Percentiles rank a stretch among this genome's conserved stretches.
Conservation (phyloP, 345 rosid genomes). For the Laguncularia racemosa region DNA sequence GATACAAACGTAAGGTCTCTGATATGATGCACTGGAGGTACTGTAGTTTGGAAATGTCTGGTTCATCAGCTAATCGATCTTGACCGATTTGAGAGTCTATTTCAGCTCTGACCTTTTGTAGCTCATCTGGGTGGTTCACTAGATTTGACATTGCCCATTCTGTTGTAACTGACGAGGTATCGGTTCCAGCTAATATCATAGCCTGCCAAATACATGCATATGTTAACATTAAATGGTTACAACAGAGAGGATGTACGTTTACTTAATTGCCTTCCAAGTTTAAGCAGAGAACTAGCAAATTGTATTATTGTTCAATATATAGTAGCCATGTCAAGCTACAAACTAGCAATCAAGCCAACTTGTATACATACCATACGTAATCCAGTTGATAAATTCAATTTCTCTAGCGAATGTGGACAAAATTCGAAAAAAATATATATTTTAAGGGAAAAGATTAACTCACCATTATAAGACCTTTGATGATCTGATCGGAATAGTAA, state of each 20-base stretch:
- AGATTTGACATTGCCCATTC: slow-evolving; percentile 46
- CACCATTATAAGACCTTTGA: slow-evolving; percentile 43
- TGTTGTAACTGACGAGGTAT: slow-evolving; percentile 26
- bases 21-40: slow-evolving; percentile 33
- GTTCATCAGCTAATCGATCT: slow-evolving; percentile 23
- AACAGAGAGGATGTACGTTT: background rate
- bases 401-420: too few species aligned
- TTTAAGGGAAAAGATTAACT: background rate
- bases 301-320: too few species aligned
- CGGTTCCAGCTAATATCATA: slow-evolving; percentile 35
- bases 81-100: slow-evolving; percentile 19
- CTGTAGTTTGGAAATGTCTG: slow-evolving; percentile 20
- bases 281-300: too few species aligned
- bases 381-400: too few species aligned
- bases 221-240: too few species aligned
- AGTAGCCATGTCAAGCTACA: too few species aligned
- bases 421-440: background rate
- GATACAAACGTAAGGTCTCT: slow-evolving; percentile 36
- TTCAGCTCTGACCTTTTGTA: slow-evolving; percentile 31
- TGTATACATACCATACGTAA: too few species aligned
- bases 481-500: slow-evolving; percentile 44
- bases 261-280: too few species aligned
- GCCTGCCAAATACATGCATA: slow-evolving; percentile 11
- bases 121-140: slow-evolving; percentile 26
- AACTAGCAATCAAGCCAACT: too few species aligned